Percentiles rank a stretch among this genome's conserved stretches.
phyloP scores from a whole-genome alignment of 1,284 basidiomycete species.

The Psilocybe mexicana region DNA sequence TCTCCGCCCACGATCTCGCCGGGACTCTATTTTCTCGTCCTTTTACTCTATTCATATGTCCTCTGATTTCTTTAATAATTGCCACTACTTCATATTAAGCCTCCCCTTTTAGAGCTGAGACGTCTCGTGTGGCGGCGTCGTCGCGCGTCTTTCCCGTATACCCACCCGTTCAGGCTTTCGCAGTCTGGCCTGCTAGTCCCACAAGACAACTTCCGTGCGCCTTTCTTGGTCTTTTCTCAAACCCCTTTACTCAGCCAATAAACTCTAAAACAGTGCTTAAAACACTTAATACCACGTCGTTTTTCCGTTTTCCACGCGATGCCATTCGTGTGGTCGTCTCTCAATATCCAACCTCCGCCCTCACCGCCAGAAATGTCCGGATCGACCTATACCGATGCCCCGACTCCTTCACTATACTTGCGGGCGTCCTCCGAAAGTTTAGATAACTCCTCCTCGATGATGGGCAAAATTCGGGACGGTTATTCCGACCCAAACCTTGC shows the following conservation, averaged over 20 bases:
- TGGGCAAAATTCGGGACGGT: constrained; percentile 13
- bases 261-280: constrained; percentile 8
- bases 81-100: constrained; percentile 1
- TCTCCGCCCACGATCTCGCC: constrained; percentile 10
- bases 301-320: constrained; percentile 22
- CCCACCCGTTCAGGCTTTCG: constrained; percentile 10
- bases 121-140: constrained; percentile 12
- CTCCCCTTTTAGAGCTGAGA: constrained; percentile 1
- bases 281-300: not conserved
- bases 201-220: constrained; percentile 10
- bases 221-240: constrained; percentile 6
- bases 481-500: constrained; percentile 7
- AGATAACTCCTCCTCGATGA: constrained; percentile 1
- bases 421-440: constrained; percentile 10
- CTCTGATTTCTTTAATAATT: not conserved
- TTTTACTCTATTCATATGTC: constrained; percentile 11
- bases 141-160: constrained; percentile 10
- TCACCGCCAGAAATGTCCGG: constrained; percentile 20
- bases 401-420: constrained; percentile 10
- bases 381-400: constrained; percentile 10
- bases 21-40: not conserved
- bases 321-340: constrained; percentile 15
- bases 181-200: constrained; percentile 19
- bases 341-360: constrained; percentile 17
- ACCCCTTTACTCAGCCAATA: constrained; percentile 9